A percentile compares a stretch with the other conserved stretches of the same genome.
Evolutionary conservation across 2,329 filamentous ascomycete species (phyloP).

Genomic region (Fulvia fulva): DNA sequence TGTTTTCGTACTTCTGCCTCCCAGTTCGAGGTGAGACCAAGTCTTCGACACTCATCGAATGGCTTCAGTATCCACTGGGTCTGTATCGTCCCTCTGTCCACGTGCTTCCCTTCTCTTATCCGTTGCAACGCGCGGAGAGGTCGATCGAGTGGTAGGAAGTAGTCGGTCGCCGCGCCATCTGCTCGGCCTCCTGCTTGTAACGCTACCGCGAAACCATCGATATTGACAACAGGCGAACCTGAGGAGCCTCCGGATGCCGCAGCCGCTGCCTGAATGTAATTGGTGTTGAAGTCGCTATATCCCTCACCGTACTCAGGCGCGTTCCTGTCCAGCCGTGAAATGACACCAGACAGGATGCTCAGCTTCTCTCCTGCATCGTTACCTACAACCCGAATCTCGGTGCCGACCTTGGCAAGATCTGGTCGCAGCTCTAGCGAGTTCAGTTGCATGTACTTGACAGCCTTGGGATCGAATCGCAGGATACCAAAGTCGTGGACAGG

Average conservation of each 20-base stretch:
- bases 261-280: constrained; percentile 97
- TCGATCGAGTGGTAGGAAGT: constrained; percentile 90
- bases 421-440: constrained; percentile 75
- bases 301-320: constrained; percentile 97
- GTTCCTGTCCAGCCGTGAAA: constrained; percentile 91
- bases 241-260: constrained; percentile 96
- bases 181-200: constrained; percentile 90
- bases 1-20: constrained; percentile 77
- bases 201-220: constrained; percentile 86
- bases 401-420: constrained; percentile 80
- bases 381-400: constrained; percentile 93
- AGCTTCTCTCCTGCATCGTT: constrained; percentile 98
- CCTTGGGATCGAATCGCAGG: constrained; percentile 88
- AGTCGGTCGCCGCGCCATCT: constrained; percentile 94
- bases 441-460: constrained; percentile 95
- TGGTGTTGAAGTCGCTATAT: constrained; percentile 93
- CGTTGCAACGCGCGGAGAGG: constrained; percentile 83
- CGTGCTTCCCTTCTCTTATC: constrained; percentile 68
- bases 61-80: constrained; percentile 96
- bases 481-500: constrained; percentile 98
- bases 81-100: constrained; percentile 94
- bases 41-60: constrained; percentile 89
- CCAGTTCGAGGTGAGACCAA: constrained; percentile 80
- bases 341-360: constrained; percentile 94
- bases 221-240: constrained; percentile 95